Percentiles rank a stretch among this genome's conserved stretches.
Conservation (phyloP, 148 eudicot genomes). For the Amaranthus hypochondriacus region DNA sequence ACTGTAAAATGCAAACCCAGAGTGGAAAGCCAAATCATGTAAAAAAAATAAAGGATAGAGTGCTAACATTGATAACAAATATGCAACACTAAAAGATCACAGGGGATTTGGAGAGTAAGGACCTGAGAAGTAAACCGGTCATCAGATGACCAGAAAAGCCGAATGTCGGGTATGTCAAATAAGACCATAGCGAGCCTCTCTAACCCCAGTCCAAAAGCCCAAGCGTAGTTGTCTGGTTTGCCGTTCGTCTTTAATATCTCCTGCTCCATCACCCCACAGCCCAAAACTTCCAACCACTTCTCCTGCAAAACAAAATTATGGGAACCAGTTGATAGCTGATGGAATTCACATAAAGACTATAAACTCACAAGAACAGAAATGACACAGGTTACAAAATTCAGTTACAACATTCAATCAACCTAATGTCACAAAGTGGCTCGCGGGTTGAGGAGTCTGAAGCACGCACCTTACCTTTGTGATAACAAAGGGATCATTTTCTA, state of each 20-base stretch:
- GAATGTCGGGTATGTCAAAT: conserved; percentile 92
- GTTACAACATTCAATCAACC: too few relatives aligned
- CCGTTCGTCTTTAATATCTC: conserved; percentile 85
- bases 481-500: too few relatives aligned
- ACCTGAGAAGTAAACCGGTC: conserved; percentile 94
- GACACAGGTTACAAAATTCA: neutral
- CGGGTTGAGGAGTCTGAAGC: too few relatives aligned
- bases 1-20: conserved; percentile 42
- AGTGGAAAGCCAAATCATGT: conserved; percentile 3
- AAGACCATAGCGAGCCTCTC: conserved; percentile 97
- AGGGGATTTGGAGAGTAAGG: neutral
- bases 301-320: conserved; percentile 47
- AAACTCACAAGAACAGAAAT: neutral
- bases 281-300: conserved; percentile 95
- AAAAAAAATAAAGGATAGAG: neutral
- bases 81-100: neutral
- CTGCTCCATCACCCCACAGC: conserved; percentile 94
- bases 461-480: too few relatives aligned
- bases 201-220: conserved; percentile 99
- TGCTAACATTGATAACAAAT: neutral
- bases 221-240: conserved; percentile 63
- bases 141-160: conserved; percentile 90
- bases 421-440: too few relatives aligned
- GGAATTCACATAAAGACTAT: neutral
- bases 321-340: neutral